Conservation (phyloP, 352 stramenopile genomes). For the Pythium coloratum region DNA sequence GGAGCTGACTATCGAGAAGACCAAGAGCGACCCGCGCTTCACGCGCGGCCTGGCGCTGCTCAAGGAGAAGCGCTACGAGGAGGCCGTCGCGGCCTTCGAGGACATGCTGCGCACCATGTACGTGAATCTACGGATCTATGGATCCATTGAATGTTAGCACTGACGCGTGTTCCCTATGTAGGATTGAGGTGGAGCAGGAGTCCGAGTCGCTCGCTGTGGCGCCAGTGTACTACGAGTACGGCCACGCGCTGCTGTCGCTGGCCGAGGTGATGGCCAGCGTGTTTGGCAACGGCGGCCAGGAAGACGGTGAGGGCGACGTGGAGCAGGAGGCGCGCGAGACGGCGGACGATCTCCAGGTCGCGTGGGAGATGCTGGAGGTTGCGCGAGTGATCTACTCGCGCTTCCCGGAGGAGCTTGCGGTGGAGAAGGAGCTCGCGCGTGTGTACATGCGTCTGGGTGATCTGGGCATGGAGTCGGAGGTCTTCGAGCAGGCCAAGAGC, state of each 20-base stretch:
- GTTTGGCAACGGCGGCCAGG: slow-evolving; percentile 40
- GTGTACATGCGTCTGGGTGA: slow-evolving; percentile 84
- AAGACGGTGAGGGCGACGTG: slow-evolving; percentile 34
- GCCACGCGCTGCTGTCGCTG: slow-evolving; percentile 74
- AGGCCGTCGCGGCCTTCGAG: slow-evolving; percentile 71
- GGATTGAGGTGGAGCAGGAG: slow-evolving; percentile 70
- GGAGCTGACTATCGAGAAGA: slow-evolving; percentile 48
- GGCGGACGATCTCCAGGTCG: slow-evolving; percentile 76
- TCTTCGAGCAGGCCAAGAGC: slow-evolving; percentile 69
- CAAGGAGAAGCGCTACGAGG: slow-evolving; percentile 81
- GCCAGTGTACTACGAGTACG: slow-evolving; percentile 78
- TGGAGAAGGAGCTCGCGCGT: slow-evolving; percentile 75
- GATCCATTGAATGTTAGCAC: neutral
- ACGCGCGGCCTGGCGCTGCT: slow-evolving; percentile 63
- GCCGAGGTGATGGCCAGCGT: slow-evolving; percentile 40
- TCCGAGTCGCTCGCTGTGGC: slow-evolving; percentile 51
- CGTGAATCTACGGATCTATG: neutral
- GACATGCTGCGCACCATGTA: slow-evolving; percentile 83
- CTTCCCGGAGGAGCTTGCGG: slow-evolving; percentile 58
- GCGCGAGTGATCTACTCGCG: slow-evolving; percentile 81
- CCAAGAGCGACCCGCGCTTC: slow-evolving; percentile 73
- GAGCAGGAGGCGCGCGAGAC: slow-evolving; percentile 59
- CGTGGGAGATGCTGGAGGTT: slow-evolving; percentile 87
- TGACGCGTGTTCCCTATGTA: slow-evolving; percentile 12
- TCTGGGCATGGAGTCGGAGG: slow-evolving; percentile 78